phyloP scores from a whole-genome alignment of 1,284 basidiomycete species.

The Puccinia triticina region DNA sequence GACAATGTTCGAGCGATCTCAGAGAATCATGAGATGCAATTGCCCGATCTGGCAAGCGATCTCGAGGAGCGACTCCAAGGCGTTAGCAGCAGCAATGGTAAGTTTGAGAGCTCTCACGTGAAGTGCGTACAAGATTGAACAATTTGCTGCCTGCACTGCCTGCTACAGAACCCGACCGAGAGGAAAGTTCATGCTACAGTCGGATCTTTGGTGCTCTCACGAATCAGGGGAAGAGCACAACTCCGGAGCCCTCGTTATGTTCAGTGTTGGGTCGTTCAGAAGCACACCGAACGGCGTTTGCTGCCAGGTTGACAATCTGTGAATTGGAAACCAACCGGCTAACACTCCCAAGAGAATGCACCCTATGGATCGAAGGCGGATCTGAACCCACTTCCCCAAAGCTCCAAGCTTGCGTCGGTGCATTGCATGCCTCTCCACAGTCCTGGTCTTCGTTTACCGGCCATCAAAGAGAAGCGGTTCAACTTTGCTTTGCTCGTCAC shows the following conservation, averaged over 20 bases:
- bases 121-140: background rate
- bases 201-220: constrained; percentile 17
- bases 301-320: constrained; percentile 46
- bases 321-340: constrained; percentile 36
- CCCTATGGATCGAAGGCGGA: constrained; percentile 28
- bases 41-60: background rate
- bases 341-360: constrained; percentile 35
- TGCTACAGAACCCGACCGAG: constrained; percentile 12
- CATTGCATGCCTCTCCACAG: constrained; percentile 45
- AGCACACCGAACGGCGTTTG: constrained; percentile 33
- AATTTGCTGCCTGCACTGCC: background rate
- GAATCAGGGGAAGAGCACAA: background rate
- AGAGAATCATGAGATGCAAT: background rate
- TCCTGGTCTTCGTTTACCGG: constrained; percentile 49
- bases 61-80: constrained; percentile 16
- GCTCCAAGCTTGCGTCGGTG: constrained; percentile 38
- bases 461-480: constrained; percentile 39
- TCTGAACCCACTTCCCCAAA: background rate
- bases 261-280: constrained; percentile 31
- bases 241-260: constrained; percentile 12
- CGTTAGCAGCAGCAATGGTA: background rate
- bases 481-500: constrained; percentile 39
- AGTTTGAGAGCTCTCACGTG: background rate
- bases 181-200: constrained; percentile 31
- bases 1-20: background rate